Base-by-base conservation (phyloP, 2,329 filamentous ascomycete species). In the Penicillium sp. region DNA sequence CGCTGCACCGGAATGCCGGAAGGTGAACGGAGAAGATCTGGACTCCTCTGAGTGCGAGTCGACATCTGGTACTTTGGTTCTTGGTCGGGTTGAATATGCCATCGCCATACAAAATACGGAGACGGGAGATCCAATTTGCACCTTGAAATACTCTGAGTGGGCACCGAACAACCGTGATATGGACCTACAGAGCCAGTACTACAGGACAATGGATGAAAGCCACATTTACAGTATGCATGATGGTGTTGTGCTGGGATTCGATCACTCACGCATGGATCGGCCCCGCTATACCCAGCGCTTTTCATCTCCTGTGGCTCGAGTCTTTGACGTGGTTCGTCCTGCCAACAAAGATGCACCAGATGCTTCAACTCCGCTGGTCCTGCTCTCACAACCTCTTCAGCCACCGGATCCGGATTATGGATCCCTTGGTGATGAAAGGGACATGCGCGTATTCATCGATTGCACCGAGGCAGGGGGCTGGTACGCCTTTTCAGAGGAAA, bases 121-220 rank as follows among this genome's bases (percentile, higher is more conserved):
- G 64, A 87, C 85, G 4, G 87, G 88, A 1, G 84, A 88, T 58
- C 84, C 86, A 8, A 88, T 99, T 60, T 96, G 92, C 68, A 96
- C 91, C 0, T 84, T 99, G 65, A 92, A 87, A 63, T 99, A 95
- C 70, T 89, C 91, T 11, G 94, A 99, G 73, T 99, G 94, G 94
- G 87, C 87, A 0, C 90, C 92, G 15, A 99, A 99, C 74, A 95
- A 89, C 58, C 90, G 87, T 59, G 93, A 99, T 73, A 85, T 85
- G 61, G 94, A 99, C 71, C 84, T 99, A 7, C 87, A 91, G 67
- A 84, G 84, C 49, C 91, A 97, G 70, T 94, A 97, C 69, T 84
- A 83, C 15, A 77, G 81, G 11, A 91, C 92, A 0, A 87, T 92
- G 70, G 92, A 97, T 72, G 87, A 90, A 64, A 89, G 89, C 60